Base-by-base conservation (phyloP, 306 rosid species). In the Sicyos baderoa region DNA sequence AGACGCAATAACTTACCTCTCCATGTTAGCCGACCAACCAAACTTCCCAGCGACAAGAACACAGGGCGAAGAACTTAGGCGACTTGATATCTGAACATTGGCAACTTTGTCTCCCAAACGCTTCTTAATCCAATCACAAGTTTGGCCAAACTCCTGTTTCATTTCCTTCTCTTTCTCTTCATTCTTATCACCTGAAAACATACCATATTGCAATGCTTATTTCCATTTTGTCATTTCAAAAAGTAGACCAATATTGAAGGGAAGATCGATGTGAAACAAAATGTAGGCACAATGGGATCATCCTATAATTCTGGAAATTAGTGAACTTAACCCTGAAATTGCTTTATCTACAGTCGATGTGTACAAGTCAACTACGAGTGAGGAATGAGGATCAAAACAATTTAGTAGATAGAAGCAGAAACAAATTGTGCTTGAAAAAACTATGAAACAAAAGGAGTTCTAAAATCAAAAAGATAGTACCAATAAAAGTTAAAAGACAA, bases 21-120 rank as follows among this genome's bases (percentile, higher is more conserved):
- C 99, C 99, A 94, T 94, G 81, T 94, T 94, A 58, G 97, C 99
- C 69, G 97, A 94, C 99, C 99, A 94, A 75, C 99, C 99, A 66
- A 90, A 90, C 82, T 86, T 90, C 80, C 99, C 99, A 51, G 99
- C 84, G 32, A 79, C 99, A 76, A 94, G 88, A 75, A 94, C 96
- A 32, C 99, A 90, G 49, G 99, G 99, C 2, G 99, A 94, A 48
- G 97, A 85, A 83, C 89, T 88, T 62, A 94, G 85, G 70, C 99
- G 89, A 72, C 77, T 90, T 58, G 99, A 90, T 67, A 94, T 88
- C 74, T 90, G 96, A 72, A 94, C 99, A 74, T 80, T 85, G 15
- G 99, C 95, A 73, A 94, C 99, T 80, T 84, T 94, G 62, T 88
- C 97, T 17, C 95, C 97, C 84, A 94, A 82, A 69, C 75, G 84